Evolutionary conservation across 306 rosid species (phyloP).

Genomic region (Biancaea sappan): DNA sequence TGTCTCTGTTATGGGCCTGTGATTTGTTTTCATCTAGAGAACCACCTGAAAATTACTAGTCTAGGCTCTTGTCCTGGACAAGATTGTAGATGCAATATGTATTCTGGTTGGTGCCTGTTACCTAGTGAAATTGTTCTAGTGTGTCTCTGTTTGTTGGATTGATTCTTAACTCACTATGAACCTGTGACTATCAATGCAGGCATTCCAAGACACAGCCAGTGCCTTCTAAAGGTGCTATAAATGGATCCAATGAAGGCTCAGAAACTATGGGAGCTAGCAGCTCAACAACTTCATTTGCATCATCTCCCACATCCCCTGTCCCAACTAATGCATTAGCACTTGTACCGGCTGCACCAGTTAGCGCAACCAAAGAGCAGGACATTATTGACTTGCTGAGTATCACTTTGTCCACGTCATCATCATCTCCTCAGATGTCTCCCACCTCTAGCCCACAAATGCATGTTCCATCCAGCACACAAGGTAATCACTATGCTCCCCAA

Average conservation of each 20-base stretch:
- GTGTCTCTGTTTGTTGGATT: not conserved
- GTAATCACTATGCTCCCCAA: constrained; percentile 59
- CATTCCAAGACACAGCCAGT: constrained; percentile 58
- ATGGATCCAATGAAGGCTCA: constrained; percentile 45
- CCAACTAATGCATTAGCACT: constrained; percentile 68
- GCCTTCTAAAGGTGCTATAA: constrained; percentile 47
- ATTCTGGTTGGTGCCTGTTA: not conserved
- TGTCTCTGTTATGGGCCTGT: constrained; percentile 3
- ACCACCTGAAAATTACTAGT: constrained; percentile 2
- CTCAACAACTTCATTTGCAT: constrained; percentile 36
- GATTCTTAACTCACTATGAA: constrained; percentile 22
- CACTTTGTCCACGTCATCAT: constrained; percentile 60
- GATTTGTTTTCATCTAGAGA: not conserved
- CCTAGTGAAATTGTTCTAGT: constrained; percentile 1
- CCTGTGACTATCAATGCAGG: constrained; percentile 57
- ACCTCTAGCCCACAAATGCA: constrained; percentile 57
- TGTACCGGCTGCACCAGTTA: constrained; percentile 63
- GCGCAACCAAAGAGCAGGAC: constrained; percentile 72
- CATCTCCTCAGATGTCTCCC: constrained; percentile 48
- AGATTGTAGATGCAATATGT: constrained; percentile 3
- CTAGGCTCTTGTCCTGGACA: not conserved
- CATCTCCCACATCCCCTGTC: constrained; percentile 44
- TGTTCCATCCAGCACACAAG: constrained; percentile 52
- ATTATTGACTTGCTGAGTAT: constrained; percentile 85
- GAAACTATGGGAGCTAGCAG: constrained; percentile 36